These are phyloP conservation scores for Skeletonema potamos DNA, from an alignment of 108 stramenopile genomes.

Conservation along the genomic window DNA sequence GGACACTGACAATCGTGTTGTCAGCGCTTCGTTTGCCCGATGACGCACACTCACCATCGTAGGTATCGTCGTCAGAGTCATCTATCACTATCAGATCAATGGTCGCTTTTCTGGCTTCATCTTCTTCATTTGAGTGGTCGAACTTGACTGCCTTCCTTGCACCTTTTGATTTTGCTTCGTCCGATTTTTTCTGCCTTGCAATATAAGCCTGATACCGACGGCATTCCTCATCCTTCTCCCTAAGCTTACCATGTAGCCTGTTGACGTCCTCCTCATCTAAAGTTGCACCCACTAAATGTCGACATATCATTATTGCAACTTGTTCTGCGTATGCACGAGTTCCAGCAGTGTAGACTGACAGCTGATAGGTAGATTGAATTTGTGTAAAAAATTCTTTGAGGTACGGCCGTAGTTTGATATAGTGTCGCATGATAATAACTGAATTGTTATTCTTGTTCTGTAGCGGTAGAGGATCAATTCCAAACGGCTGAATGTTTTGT, in stretches of 20 bases:
- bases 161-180: neutral
- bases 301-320: constrained; percentile 76
- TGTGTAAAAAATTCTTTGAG: constrained; percentile 69
- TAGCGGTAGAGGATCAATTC: constrained; percentile 7
- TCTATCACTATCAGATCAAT: constrained; percentile 1
- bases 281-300: constrained; percentile 60
- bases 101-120: neutral
- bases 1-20: neutral
- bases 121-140: neutral
- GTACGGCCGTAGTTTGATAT: constrained; percentile 80
- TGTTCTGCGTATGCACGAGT: constrained; percentile 87
- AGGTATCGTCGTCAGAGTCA: neutral
- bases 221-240: constrained; percentile 26
- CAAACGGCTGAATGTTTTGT: neutral
- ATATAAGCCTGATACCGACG: constrained; percentile 13
- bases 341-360: constrained; percentile 89
- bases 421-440: constrained; percentile 56
- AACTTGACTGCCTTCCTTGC: neutral
- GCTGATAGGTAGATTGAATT: constrained; percentile 65
- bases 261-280: constrained; percentile 47
- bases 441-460: constrained; percentile 20
- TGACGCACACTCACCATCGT: neutral
- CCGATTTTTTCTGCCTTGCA: constrained; percentile 16
- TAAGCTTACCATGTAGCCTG: constrained; percentile 42
- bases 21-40: neutral